Evolutionary conservation across 2,329 filamentous ascomycete species (phyloP).

Genomic region (Coleophoma cylindrospora): DNA sequence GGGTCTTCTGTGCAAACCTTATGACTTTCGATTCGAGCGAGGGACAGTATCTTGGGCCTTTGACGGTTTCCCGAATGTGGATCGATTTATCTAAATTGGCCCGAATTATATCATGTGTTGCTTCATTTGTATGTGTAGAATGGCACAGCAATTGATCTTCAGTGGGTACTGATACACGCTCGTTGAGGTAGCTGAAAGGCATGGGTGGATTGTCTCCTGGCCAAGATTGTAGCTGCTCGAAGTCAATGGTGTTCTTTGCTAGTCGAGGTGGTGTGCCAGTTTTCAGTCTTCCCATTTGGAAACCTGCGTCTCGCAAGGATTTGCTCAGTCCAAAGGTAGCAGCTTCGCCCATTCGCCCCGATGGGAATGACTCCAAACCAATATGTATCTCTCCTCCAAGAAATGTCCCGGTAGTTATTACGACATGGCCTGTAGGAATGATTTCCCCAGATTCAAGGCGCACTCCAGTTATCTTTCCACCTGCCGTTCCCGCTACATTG

Average conservation of each 20-base stretch:
- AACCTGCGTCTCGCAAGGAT: slow-evolving; percentile 82
- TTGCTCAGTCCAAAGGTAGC: slow-evolving; percentile 91
- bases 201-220: slow-evolving; percentile 77
- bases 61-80: slow-evolving; percentile 92
- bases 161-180: slow-evolving; percentile 59
- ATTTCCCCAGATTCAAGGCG: slow-evolving; percentile 83
- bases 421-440: slow-evolving; percentile 72
- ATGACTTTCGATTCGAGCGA: slow-evolving; percentile 93
- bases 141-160: slow-evolving; percentile 81
- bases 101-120: slow-evolving; percentile 77
- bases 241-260: slow-evolving; percentile 78
- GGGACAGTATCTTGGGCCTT: slow-evolving; percentile 91
- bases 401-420: slow-evolving; percentile 97
- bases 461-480: slow-evolving; percentile 77
- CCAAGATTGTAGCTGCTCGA: slow-evolving; percentile 64
- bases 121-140: slow-evolving; percentile 80
- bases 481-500: slow-evolving; percentile 44
- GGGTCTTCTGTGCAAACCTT: slow-evolving; percentile 73
- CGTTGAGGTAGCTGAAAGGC: slow-evolving; percentile 89
- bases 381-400: slow-evolving; percentile 96
- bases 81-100: slow-evolving; percentile 93
- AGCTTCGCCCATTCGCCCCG: slow-evolving; percentile 89
- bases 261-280: slow-evolving; percentile 92
- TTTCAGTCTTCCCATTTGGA: slow-evolving; percentile 84
- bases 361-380: slow-evolving; percentile 75